phyloP scores from a whole-genome alignment of 768 basidiomycete species.

The Grammothele lineata region DNA sequence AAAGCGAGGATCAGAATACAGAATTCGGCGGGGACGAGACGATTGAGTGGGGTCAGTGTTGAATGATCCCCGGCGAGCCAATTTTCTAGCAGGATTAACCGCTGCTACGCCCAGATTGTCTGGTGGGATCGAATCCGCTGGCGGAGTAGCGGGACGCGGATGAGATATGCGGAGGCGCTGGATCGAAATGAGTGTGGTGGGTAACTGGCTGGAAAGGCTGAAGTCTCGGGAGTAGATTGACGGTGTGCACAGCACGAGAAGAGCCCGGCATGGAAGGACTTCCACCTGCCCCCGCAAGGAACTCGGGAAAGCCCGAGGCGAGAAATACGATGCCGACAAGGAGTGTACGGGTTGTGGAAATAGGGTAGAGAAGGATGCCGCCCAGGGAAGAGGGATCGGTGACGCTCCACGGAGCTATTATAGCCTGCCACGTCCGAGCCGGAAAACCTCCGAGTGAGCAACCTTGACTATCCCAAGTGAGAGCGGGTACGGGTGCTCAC shows the following conservation, averaged over 20 bases:
- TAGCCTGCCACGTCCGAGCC: too few relatives aligned
- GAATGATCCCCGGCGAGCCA: too few relatives aligned
- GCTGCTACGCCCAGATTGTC: conserved; percentile 5
- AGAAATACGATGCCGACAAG: conserved; percentile 25
- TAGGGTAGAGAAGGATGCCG: conserved; percentile 35
- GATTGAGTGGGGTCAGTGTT: too few relatives aligned
- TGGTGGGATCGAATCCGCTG: neutral
- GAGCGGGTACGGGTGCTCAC: conserved; percentile 31
- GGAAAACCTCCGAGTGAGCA: too few relatives aligned
- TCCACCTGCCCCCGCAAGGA: too few relatives aligned
- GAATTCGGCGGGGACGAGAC: too few relatives aligned
- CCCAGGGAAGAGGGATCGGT: conserved; percentile 40
- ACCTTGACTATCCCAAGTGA: conserved; percentile 33
- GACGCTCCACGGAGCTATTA: conserved; percentile 48
- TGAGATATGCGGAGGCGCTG: conserved; percentile 20
- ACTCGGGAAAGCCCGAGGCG: conserved; percentile 22
- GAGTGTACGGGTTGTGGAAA: conserved; percentile 19
- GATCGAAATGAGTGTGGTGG: conserved; percentile 13
- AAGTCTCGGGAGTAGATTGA: conserved; percentile 10
- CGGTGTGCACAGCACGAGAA: neutral
- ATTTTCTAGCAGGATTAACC: conserved; percentile 9
- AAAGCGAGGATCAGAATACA: too few relatives aligned
- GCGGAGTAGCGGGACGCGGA: conserved; percentile 18
- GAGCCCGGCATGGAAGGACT: too few relatives aligned
- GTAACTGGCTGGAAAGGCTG: conserved; percentile 15